Base-by-base conservation (phyloP, 1,284 basidiomycete species). In the Boletus semigastroideus region DNA sequence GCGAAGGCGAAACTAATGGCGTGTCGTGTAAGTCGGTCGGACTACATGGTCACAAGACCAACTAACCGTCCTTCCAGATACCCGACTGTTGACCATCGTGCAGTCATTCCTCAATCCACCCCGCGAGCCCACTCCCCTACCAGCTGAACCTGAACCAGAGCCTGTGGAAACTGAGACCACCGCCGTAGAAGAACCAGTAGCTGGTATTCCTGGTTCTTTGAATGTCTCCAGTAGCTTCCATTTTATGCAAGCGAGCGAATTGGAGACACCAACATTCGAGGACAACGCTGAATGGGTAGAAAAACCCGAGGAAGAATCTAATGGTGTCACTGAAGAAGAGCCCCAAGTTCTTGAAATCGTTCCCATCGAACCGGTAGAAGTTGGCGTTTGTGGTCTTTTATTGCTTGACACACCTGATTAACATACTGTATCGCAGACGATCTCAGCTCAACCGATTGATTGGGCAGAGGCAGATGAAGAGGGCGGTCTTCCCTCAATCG, bases 171-270 rank as follows among this genome's bases (percentile, higher is more conserved):
- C 17, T 34, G 39, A 33, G 16, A 16, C 33, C 8, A 10, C 31
- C 3, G 50, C 49, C 5, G 49, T 43, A 22, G 55, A 63, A 28
- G 67, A 58, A 22, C 67, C 69, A 16, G 60, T 70, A n/a, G 49
- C 66, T 49, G 68, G 65, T 44, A 47, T 71, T 46, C 68, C 65
- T 12, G 65, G 69, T 36, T 60, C 69, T 47, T 53, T 72, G 30
- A 66, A 71, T 31, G 63, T 69, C 17, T 74, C 83, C 0, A 76
- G 75, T 48, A 79, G 79, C 67, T 84, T 90, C 75, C 81, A 79
- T 59, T 91, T 90, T 68, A 85, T 91, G 72, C 82, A 87, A 68
- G 85, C 78, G 49, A 90, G 87, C 62, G 88, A 91, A 59, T 74
- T 90, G 28, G 89, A 84, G 54, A 61, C 73, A 3, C 48, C 75